phyloP scores from a whole-genome alignment of 2,329 filamentous ascomycete species.

The Fusarium floridanum region DNA sequence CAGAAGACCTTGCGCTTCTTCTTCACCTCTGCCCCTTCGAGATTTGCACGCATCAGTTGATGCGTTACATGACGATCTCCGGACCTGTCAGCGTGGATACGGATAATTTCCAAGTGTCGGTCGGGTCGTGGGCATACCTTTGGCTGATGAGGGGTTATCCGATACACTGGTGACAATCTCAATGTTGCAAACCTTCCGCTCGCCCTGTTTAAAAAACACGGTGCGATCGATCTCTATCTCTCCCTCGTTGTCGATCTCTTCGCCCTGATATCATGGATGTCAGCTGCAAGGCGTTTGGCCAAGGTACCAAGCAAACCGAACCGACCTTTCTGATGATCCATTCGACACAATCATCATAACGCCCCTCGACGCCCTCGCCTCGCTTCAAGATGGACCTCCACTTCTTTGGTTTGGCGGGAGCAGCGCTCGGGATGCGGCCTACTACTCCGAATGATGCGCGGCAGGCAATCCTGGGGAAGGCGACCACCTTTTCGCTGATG shows the following conservation, averaged over 20 bases:
- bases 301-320: not conserved
- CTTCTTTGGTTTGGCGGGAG: not conserved
- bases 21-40: not conserved
- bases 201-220: not conserved
- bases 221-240: not conserved
- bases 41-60: not conserved
- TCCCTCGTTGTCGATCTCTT: not conserved
- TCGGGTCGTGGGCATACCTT: not conserved
- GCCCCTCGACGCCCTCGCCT: not conserved
- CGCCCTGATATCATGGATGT: not conserved
- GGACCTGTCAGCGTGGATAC: not conserved
- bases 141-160: not conserved
- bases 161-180: not conserved
- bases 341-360: not conserved
- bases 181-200: not conserved
- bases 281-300: not conserved
- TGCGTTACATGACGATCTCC: not conserved
- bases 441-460: not conserved
- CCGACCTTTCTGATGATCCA: not conserved
- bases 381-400: not conserved
- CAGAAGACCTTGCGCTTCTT: not conserved
- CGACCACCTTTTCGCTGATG: not conserved
- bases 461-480: not conserved
- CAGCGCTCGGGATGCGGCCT: not conserved
- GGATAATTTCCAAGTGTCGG: not conserved